Evolutionary conservation across 2,329 filamentous ascomycete species (phyloP).

Genomic region (Apiospora hydei): DNA sequence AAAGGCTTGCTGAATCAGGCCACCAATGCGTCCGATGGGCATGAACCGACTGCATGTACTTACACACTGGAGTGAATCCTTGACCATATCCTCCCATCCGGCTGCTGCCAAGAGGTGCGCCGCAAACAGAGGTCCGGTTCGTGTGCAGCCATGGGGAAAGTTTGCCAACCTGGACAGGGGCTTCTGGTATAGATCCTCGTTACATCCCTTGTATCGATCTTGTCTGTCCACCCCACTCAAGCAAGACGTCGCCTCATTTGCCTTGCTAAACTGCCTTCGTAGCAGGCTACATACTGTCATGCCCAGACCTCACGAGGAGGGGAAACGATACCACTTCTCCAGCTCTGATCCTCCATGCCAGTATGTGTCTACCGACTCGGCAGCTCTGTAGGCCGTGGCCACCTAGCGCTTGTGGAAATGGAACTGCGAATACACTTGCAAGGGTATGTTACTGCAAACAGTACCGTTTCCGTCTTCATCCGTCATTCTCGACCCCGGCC

Average conservation of each 20-base stretch:
- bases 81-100: neutral
- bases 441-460: neutral
- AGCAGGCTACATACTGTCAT: conserved; percentile 10
- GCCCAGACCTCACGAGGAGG: neutral
- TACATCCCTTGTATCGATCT: conserved; percentile 1
- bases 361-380: conserved; percentile 7
- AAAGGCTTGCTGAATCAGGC: neutral
- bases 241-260: conserved; percentile 9
- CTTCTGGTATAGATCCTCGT: neutral
- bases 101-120: neutral
- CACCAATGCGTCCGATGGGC: neutral
- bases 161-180: conserved; percentile 2
- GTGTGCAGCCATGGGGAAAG: neutral
- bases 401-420: conserved; percentile 1
- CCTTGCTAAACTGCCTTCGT: conserved; percentile 2
- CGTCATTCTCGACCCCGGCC: neutral
- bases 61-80: neutral
- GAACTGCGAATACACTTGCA: neutral
- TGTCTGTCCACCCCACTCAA: conserved; percentile 7
- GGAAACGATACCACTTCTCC: conserved; percentile 15
- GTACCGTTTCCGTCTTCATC: neutral
- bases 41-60: neutral
- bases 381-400: neutral
- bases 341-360: neutral
- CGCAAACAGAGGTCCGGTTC: neutral